Conservation (phyloP, 306 rosid genomes). For the Geum urbanum region DNA sequence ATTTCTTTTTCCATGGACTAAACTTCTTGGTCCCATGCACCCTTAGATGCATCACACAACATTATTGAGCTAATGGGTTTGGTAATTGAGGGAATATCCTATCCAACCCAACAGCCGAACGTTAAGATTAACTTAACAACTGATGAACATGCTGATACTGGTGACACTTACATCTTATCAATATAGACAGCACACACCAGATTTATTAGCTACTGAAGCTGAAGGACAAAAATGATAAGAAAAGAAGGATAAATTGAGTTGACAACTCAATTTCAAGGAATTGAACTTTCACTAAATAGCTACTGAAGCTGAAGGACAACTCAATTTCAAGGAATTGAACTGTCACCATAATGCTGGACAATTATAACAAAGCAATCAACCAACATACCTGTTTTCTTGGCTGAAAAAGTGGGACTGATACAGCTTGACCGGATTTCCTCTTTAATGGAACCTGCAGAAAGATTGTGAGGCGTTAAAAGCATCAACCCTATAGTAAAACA, state of each 20-base stretch:
- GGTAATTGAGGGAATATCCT: background rate
- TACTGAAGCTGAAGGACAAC: no score
- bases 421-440: slow-evolving; percentile 85
- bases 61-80: background rate
- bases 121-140: background rate
- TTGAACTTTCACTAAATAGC: background rate
- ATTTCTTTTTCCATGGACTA: background rate
- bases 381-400: slow-evolving; percentile 86
- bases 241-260: no score
- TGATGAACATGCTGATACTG: background rate
- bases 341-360: background rate
- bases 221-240: background rate
- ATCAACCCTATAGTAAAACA: background rate
- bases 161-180: background rate
- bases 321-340: background rate
- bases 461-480: background rate
- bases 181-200: background rate
- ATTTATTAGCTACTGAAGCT: no score
- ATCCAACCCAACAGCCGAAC: background rate
- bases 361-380: slow-evolving; percentile 11
- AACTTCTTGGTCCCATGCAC: slow-evolving; percentile 12
- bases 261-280: background rate
- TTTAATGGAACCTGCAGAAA: slow-evolving; percentile 62
- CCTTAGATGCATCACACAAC: background rate
- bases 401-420: slow-evolving; percentile 89